Evolutionary conservation across 176 grass and related monocot species (phyloP).

Genomic region (Rhynchospora pubera): DNA sequence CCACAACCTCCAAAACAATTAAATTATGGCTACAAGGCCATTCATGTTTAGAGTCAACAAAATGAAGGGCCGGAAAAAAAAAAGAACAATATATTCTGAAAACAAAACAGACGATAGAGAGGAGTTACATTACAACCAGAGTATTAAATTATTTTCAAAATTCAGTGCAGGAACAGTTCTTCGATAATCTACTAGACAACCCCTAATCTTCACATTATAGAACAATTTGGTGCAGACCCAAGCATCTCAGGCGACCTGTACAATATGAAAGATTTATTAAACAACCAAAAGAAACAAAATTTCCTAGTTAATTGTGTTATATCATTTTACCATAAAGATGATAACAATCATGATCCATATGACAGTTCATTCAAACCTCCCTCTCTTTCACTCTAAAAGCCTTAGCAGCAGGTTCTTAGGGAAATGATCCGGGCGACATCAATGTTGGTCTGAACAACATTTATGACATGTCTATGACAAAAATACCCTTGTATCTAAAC

Average conservation of each 20-base stretch:
- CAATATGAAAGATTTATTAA: neutral
- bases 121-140: neutral
- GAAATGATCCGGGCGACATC: too few relatives aligned
- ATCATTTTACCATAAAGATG: neutral
- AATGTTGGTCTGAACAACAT: too few relatives aligned
- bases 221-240: constrained; percentile 50
- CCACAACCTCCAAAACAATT: neutral
- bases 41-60: neutral
- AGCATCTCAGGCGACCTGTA: constrained; percentile 79
- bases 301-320: neutral
- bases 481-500: too few relatives aligned
- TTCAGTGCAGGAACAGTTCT: neutral
- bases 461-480: too few relatives aligned
- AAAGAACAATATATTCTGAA: neutral
- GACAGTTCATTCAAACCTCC: neutral
- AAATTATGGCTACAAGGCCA: neutral
- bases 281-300: neutral
- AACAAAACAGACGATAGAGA: neutral
- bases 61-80: neutral
- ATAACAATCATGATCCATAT: neutral
- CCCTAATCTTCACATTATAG: constrained; percentile 43
- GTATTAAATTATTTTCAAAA: constrained; percentile 21
- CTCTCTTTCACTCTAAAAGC: neutral
- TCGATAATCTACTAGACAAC: neutral
- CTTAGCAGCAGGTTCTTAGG: too few relatives aligned